phyloP scores from a whole-genome alignment of 176 grass and related monocot genomes.

The Ananas comosus region DNA sequence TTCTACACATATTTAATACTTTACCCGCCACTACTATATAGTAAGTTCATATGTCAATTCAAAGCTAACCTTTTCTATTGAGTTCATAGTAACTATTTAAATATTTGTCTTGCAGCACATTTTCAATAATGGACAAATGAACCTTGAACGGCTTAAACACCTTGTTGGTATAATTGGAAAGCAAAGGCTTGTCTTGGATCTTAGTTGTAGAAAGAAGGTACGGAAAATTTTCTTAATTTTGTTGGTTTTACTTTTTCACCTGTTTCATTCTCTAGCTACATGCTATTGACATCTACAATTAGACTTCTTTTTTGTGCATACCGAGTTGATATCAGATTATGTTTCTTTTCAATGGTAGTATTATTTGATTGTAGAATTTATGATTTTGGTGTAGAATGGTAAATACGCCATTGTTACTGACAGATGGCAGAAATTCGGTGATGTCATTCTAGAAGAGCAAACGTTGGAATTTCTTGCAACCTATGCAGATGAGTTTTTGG shows the following conservation, averaged over 20 bases:
- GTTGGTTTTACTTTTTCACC: neutral
- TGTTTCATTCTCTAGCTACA: neutral
- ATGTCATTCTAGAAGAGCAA: conserved; percentile 55
- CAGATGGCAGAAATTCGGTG: conserved; percentile 91
- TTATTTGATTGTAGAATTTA: conserved; percentile 13
- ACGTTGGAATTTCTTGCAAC: conserved; percentile 52
- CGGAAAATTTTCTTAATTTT: neutral
- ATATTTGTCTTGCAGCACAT: conserved; percentile 48
- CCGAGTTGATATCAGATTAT: neutral
- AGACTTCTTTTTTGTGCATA: neutral
- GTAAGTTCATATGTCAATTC: neutral
- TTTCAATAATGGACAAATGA: conserved; percentile 78
- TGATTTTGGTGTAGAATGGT: conserved; percentile 48
- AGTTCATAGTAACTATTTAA: conserved; percentile 4
- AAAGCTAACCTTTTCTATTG: conserved; percentile 1
- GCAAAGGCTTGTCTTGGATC: conserved; percentile 79
- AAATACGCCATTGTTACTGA: conserved; percentile 86
- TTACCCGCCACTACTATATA: neutral
- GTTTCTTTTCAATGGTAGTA: neutral
- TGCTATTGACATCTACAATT: neutral
- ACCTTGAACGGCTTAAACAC: conserved; percentile 50
- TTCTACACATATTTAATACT: neutral
- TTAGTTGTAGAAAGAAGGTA: conserved; percentile 95
- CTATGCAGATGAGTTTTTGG: conserved; percentile 95
- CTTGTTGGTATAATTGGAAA: conserved; percentile 69